A percentile compares a stretch with the other conserved stretches of the same genome.
phyloP scores from a whole-genome alignment of 1,284 basidiomycete species.

The Hemileia vastatrix region DNA sequence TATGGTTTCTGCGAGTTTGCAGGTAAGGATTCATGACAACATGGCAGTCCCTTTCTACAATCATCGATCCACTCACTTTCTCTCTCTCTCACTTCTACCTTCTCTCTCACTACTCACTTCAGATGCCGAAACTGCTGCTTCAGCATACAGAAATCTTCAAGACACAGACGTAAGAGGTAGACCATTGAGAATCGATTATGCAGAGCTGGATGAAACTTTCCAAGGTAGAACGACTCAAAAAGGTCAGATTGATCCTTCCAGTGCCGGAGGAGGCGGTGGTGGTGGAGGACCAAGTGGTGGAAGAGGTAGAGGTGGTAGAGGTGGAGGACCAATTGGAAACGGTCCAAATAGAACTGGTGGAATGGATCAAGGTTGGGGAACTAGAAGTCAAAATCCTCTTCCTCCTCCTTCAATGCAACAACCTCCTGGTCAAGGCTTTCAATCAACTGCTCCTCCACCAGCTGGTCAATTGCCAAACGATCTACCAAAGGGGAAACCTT shows the following conservation, averaged over 20 bases:
- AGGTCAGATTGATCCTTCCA: conserved; percentile 14
- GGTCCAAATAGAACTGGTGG: conserved; percentile 22
- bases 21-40: conserved; percentile 6
- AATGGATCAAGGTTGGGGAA: neutral
- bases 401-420: neutral
- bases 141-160: conserved; percentile 76
- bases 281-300: conserved; percentile 26
- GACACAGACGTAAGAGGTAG: conserved; percentile 67
- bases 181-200: conserved; percentile 69
- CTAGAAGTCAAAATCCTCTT: neutral
- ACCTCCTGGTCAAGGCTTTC: neutral
- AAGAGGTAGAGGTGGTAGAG: conserved; percentile 24
- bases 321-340: conserved; percentile 37
- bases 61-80: neutral
- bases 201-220: conserved; percentile 44
- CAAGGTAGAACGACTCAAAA: conserved; percentile 7
- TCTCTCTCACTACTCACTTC: conserved; percentile 4
- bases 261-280: conserved; percentile 15
- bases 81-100: neutral
- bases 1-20: conserved; percentile 22
- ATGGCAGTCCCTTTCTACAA: no score
- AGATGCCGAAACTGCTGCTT: conserved; percentile 85
- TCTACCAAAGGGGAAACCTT: conserved; percentile 66
- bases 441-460: conserved; percentile 11
- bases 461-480: conserved; percentile 50